Conservation (phyloP, 148 eudicot species). For the Rhododendron henanense region DNA sequence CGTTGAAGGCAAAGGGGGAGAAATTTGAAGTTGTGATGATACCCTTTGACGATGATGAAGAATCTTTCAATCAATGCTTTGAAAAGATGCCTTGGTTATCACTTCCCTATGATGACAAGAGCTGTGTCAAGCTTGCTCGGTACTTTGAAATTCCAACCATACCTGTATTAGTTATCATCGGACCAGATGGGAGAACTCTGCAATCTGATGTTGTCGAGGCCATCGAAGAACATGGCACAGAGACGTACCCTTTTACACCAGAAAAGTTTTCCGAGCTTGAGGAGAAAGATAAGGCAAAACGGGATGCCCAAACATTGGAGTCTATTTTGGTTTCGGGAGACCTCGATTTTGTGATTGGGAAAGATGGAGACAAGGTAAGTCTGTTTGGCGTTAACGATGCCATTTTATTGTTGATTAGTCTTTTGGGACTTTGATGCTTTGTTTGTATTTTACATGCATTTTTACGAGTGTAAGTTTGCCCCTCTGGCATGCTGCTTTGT, state of each 20-base stretch:
- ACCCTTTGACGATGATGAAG: conserved; percentile 44
- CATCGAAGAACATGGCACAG: conserved; percentile 48
- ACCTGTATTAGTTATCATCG: conserved; percentile 56
- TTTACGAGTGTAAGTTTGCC: not conserved
- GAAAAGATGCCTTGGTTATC: conserved; percentile 47
- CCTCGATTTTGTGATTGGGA: conserved; percentile 54
- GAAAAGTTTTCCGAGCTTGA: conserved; percentile 63
- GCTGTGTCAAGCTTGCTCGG: conserved; percentile 42
- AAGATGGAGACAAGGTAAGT: conserved; percentile 53
- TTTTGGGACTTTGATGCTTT: not conserved
- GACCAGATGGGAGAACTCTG: conserved; percentile 72
- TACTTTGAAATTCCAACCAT: conserved; percentile 52
- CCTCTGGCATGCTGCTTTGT: not conserved
- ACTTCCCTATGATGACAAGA: conserved; percentile 57
- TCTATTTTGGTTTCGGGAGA: conserved; percentile 61
- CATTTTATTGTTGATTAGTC: not conserved
- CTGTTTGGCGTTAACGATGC: not conserved
- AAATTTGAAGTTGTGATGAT: conserved; percentile 63
- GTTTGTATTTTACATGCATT: not conserved
- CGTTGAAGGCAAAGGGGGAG: conserved; percentile 44
- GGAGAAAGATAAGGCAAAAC: conserved; percentile 47
- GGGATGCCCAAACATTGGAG: conserved; percentile 36
- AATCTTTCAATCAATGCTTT: conserved; percentile 32
- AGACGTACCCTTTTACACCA: conserved; percentile 67
- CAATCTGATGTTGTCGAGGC: conserved; percentile 53